Evolutionary conservation across 2,329 filamentous ascomycete genomes (phyloP).

Genomic region (Colletotrichum gloeosporioides): DNA sequence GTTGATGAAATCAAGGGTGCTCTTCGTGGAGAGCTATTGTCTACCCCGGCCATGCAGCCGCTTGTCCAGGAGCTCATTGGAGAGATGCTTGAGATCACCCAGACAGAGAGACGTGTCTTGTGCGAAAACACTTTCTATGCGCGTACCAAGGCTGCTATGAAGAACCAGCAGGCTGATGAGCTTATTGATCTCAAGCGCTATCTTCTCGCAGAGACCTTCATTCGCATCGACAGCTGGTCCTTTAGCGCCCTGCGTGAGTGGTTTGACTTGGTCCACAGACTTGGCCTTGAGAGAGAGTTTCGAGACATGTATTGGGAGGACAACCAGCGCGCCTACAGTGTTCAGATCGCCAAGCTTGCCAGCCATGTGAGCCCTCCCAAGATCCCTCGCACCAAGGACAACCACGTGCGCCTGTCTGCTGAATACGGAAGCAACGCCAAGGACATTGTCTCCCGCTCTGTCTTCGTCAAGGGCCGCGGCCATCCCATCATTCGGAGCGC

Average conservation of each 20-base stretch:
- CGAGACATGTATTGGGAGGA: constrained; percentile 7
- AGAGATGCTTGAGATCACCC: not conserved
- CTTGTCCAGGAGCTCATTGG: not conserved
- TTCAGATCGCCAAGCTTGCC: not conserved
- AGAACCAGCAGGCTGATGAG: not conserved
- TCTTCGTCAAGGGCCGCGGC: not conserved
- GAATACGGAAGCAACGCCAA: not conserved
- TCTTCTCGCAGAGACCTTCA: constrained; percentile 1
- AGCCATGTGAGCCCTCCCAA: not conserved
- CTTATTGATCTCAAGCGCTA: not conserved
- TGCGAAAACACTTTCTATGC: not conserved
- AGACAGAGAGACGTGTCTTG: not conserved
- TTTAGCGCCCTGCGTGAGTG: not conserved
- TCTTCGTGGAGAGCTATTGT: constrained; percentile 1
- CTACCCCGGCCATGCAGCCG: not conserved
- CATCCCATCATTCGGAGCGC: constrained; percentile 12
- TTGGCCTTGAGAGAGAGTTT: not conserved
- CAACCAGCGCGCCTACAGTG: not conserved
- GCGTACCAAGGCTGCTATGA: not conserved
- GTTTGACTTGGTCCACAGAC: not conserved
- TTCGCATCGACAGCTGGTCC: constrained; percentile 3
- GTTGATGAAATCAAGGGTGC: not conserved
- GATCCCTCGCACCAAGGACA: not conserved
- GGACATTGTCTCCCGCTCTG: constrained; percentile 6
- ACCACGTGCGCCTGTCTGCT: not conserved